These are phyloP conservation scores for Pleochaeta shiraiana DNA, from an alignment of 2,329 filamentous ascomycete genomes.

Conservation along the genomic window DNA sequence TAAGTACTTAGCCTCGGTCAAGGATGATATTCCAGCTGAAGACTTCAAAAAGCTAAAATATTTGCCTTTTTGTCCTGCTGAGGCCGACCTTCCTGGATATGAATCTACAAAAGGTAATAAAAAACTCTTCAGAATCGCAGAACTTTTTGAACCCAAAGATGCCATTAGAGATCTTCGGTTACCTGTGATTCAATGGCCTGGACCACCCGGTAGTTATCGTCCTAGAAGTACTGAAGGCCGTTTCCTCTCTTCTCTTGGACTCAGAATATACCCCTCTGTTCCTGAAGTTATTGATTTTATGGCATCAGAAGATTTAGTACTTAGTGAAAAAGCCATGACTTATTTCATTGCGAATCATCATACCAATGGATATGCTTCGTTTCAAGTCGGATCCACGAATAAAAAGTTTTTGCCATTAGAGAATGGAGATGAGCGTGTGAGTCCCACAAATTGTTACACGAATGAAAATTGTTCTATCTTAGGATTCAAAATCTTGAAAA, in stretches of 20 bases:
- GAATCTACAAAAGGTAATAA: conserved; percentile 30
- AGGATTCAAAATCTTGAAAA: conserved; percentile 57
- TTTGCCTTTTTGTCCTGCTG: conserved; percentile 65
- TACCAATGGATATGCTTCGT: conserved; percentile 49
- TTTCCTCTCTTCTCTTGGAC: conserved; percentile 51
- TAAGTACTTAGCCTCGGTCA: conserved; percentile 80
- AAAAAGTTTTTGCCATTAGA: conserved; percentile 53
- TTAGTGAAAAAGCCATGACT: conserved; percentile 48
- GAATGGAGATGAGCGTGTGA: conserved; percentile 42
- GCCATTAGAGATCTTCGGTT: conserved; percentile 46
- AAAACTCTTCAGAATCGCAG: conserved; percentile 46
- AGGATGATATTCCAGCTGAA: conserved; percentile 62
- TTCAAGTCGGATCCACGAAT: conserved; percentile 31
- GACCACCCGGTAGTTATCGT: conserved; percentile 36
- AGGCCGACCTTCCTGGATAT: conserved; percentile 33
- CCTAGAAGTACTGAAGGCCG: conserved; percentile 45
- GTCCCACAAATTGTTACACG: conserved; percentile 59
- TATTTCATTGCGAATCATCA: conserved; percentile 73
- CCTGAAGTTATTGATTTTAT: conserved; percentile 62
- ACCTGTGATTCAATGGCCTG: conserved; percentile 67
- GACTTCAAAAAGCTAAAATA: conserved; percentile 61
- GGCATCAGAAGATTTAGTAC: conserved; percentile 31
- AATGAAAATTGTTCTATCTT: conserved; percentile 57
- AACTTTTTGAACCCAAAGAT: conserved; percentile 63
- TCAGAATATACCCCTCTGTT: conserved; percentile 48